A percentile compares a stretch with the other conserved stretches of the same genome.
Conservation (phyloP, 106 monocot species). For the Posidonia australis region DNA sequence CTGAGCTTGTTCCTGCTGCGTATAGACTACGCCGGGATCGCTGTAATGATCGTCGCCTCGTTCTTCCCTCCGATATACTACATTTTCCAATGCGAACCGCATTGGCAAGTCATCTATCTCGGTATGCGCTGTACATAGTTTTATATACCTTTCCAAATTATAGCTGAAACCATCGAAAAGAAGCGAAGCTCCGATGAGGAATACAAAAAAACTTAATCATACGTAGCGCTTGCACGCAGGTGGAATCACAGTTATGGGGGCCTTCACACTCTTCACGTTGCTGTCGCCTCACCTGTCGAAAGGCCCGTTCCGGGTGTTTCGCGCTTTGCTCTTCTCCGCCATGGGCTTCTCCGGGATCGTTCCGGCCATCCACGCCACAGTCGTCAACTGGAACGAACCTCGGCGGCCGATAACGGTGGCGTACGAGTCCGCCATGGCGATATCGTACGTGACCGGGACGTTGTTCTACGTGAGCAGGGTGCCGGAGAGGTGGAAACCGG, state of each 20-base stretch:
- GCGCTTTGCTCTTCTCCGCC: conserved; percentile 48
- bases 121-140: too few relatives aligned
- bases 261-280: conserved; percentile 40
- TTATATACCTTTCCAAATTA: too few relatives aligned
- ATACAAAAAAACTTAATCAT: too few relatives aligned
- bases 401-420: conserved; percentile 37
- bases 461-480: conserved; percentile 16
- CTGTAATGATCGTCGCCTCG: conserved; percentile 91
- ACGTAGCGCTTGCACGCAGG: conserved; percentile 1
- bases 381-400: conserved; percentile 37
- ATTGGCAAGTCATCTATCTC: conserved; percentile 61
- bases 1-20: conserved; percentile 68
- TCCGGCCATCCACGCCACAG: conserved; percentile 46
- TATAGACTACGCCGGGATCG: conserved; percentile 89
- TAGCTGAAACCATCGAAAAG: too few relatives aligned
- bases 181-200: too few relatives aligned
- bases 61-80: conserved; percentile 99
- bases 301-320: conserved; percentile 39
- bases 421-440: conserved; percentile 19
- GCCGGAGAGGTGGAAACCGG: conserved; percentile 25
- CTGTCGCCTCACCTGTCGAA: conserved; percentile 40
- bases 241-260: conserved; percentile 34
- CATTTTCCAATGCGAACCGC: conserved; percentile 72
- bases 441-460: conserved; percentile 12
- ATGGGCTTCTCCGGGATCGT: conserved; percentile 70